Evolutionary conservation across 2,329 filamentous ascomycete genomes (phyloP), one percentile per base, ranked within the genome.

Genomic region (Alternaria panax): DNA sequence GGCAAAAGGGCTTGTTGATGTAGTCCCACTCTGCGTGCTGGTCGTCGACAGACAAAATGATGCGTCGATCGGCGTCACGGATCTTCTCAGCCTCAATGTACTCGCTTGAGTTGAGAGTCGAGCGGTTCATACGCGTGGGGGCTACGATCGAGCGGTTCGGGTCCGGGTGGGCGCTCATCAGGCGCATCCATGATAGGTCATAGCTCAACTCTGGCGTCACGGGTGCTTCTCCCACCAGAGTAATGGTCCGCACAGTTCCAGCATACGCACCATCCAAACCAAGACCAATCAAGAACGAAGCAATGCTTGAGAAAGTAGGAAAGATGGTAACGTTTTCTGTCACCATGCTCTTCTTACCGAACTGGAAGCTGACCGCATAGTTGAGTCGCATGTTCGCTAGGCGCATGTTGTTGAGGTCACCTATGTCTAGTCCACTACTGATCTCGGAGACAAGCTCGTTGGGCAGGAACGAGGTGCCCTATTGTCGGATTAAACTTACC

Each of bases 181-280:
- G 20, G 12, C 24, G 20, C 4, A 24, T 16, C 38, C 38, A 41
- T 24, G 38, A 24, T 6, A 41, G 24, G n/a, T 28, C 16, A 30
- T 48, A 48, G 20, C 45, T 22, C 28, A 36, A 11, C n/a, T 22
- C 51, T 50, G 45, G 45, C 1, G 45, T 24, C 16, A 16, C n/a
- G 25, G 65, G 18, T 11, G 45, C 47, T 27, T 69, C 67, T 2
- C 51, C 54, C 5, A 69, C 45, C 14, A 69, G 16, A 0, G 51
- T 58, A 18, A 69, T 47, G 16, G 46, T 45, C 5, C 38, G 38
- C 5, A 66, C 48, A 16, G 50, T 45, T 4, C 6, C 12, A 4
- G 32, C 32, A 36, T 57, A 53, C 18, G 45, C 12, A 3, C 24
- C 8, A 18, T 55, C 41, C 14, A 32, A 6, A 11, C 7, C 7